Percentiles rank a stretch among this genome's conserved stretches.
Evolutionary conservation across 2,329 filamentous ascomycete genomes (phyloP).

Genomic region (Lanzia echinophila): DNA sequence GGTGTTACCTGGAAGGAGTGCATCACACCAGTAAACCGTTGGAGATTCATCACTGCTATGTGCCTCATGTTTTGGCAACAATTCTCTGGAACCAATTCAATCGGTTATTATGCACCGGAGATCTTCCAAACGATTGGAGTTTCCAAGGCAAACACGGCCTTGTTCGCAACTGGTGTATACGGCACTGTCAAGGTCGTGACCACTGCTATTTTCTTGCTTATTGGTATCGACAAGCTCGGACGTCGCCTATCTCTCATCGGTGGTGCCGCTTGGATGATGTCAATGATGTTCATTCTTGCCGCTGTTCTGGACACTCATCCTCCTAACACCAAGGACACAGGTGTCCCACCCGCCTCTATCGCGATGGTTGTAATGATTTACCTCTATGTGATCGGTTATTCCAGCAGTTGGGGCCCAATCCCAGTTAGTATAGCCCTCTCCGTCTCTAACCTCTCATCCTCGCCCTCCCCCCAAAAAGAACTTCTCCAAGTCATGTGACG

Average conservation of each 20-base stretch:
- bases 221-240: constrained; percentile 41
- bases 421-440: too few relatives aligned
- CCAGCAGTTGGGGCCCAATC: constrained; percentile 46
- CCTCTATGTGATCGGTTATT: constrained; percentile 35
- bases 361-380: constrained; percentile 24
- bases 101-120: constrained; percentile 32
- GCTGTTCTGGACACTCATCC: constrained; percentile 42
- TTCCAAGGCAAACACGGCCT: constrained; percentile 45
- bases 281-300: constrained; percentile 46
- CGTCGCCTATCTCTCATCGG: constrained; percentile 42
- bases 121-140: constrained; percentile 63
- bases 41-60: constrained; percentile 35
- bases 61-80: constrained; percentile 43
- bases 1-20: constrained; percentile 52
- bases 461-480: too few relatives aligned
- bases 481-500: too few relatives aligned
- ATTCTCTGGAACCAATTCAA: constrained; percentile 19
- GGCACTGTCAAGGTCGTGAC: constrained; percentile 61
- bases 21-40: constrained; percentile 26
- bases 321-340: constrained; percentile 6
- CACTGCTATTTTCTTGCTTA: constrained; percentile 48
- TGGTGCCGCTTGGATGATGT: constrained; percentile 44
- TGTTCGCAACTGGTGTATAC: constrained; percentile 68
- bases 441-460: too few relatives aligned
- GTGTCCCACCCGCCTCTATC: constrained; percentile 39